phyloP scores from a whole-genome alignment of 306 rosid species.

The Pachyrhizus erosus region DNA sequence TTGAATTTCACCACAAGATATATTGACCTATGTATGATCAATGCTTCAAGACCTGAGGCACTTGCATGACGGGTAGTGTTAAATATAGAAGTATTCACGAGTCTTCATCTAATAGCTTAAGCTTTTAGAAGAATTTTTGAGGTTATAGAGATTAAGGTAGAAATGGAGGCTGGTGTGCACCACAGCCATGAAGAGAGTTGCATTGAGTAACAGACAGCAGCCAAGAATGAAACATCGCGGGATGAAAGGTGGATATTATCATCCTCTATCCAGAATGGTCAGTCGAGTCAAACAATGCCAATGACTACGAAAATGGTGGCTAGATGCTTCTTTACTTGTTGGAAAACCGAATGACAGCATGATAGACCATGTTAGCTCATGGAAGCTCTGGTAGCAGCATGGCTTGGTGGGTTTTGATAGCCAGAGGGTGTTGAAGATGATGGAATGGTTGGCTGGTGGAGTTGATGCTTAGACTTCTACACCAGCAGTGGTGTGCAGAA shows the following conservation, averaged over 20 bases:
- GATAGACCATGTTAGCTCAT: neutral
- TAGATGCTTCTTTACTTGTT: neutral
- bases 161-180: neutral
- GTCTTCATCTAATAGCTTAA: neutral
- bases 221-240: neutral
- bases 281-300: neutral
- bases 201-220: neutral
- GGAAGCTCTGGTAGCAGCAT: neutral
- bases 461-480: neutral
- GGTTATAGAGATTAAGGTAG: neutral
- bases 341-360: constrained; percentile 1
- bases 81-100: neutral
- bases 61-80: neutral
- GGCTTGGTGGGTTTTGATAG: neutral
- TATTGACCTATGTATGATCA: neutral
- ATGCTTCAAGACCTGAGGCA: neutral
- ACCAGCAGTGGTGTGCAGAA: neutral
- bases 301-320: neutral
- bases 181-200: neutral
- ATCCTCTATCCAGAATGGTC: neutral
- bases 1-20: neutral
- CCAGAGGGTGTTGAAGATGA: neutral
- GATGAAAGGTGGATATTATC: neutral
- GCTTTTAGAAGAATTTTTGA: neutral
- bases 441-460: neutral